Base-by-base conservation (phyloP, 352 stramenopile species). In the Phytophthora palmivora region DNA sequence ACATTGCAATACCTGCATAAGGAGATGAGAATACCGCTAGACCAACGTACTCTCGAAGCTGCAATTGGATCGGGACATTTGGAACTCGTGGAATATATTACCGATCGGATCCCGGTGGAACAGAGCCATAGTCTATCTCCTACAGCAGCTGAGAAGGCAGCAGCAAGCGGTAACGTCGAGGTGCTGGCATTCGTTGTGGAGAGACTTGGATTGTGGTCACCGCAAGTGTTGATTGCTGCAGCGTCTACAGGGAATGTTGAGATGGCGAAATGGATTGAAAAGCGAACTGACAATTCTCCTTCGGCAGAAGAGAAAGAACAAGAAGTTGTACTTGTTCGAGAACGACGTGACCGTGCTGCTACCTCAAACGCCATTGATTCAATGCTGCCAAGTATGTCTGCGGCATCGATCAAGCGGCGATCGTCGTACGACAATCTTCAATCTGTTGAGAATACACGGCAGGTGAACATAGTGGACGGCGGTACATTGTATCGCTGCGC, bases 11-110 rank as follows among this genome's bases (percentile, higher is more conserved):
- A 74, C 58, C 38, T 82, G 22, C 49, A 70, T 26, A 58, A 70
- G 21, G 53, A 68, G 9, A 69, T 78, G 52, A 50, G 43, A 11
- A 62, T 76, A 38, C 48, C 52, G 11, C 36, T 78, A 8, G 64
- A 78, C 16, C 39, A 62, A 6, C 69, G 62, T n/a, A 70, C 66
- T 0, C 48, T 81, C 2, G 72, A 78, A 52, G 54, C 65, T 15
- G 64, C 72, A 5, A 74, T 81, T 51, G 61, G 57, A 11, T 69
- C 61, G 4, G 72, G 72, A 0, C 60, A 78, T 52, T 33, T 78
- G 8, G 51, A 60, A 11, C 53, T 81, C n/a, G 63, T 75, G 12
- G 50, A 70, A 22, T 81, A 75, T 44, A 45, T 81, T 9, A 28
- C 62, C 0, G 44, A 70, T 10, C 59, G 60, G 1, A 57, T 61